Evolutionary conservation across 495 filamentous ascomycete genomes (phyloP).

Genomic region (Neurospora intermedia): DNA sequence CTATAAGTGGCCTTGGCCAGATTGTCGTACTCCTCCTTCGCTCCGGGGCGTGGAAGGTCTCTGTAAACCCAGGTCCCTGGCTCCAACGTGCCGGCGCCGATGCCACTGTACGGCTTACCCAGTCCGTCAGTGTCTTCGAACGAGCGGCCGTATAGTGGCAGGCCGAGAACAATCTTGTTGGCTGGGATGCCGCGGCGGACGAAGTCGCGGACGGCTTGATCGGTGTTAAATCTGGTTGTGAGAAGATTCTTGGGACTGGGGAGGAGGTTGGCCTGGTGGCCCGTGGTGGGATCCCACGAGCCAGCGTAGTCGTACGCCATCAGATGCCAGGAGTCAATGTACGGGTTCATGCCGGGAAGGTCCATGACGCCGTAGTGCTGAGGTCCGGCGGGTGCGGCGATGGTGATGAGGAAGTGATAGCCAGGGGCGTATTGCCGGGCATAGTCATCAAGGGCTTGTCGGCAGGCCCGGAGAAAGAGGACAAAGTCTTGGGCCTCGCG

Average conservation of each 20-base stretch:
- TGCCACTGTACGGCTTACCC: conserved; percentile 54
- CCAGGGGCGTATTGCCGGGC: conserved; percentile 36
- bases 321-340: conserved; percentile 78
- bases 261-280: conserved; percentile 70
- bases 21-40: conserved; percentile 36
- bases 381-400: conserved; percentile 53
- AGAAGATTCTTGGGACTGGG: conserved; percentile 36
- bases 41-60: conserved; percentile 42
- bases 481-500: conserved; percentile 60
- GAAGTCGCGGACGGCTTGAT: conserved; percentile 59
- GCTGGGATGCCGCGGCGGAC: conserved; percentile 47
- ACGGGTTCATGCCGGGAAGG: conserved; percentile 56
- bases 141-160: conserved; percentile 78
- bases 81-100: conserved; percentile 59
- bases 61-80: conserved; percentile 73
- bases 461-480: conserved; percentile 54
- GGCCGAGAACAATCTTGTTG: conserved; percentile 66
- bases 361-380: conserved; percentile 59
- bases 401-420: conserved; percentile 61
- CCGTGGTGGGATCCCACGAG: conserved; percentile 56
- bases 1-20: conserved; percentile 54
- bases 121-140: conserved; percentile 64
- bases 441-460: conserved; percentile 55
- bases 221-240: conserved; percentile 57
- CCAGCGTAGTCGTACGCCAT: conserved; percentile 74